These are phyloP conservation scores for Sporobolomyces roseus DNA, from an alignment of 768 basidiomycete genomes.

Conservation along the genomic window DNA sequence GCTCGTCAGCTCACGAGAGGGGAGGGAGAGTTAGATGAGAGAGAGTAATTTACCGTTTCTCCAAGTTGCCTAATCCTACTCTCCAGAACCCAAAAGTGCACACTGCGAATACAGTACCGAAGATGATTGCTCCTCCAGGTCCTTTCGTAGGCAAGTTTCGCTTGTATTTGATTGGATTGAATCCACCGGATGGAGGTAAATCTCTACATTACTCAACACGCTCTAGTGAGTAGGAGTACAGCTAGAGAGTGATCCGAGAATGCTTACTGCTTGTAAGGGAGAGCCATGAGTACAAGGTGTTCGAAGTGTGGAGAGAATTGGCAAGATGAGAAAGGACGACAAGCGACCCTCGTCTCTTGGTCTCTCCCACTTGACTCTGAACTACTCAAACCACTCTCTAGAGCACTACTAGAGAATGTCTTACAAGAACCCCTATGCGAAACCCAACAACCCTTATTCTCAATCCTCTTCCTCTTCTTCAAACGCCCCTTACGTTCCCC, in stretches of 20 bases:
- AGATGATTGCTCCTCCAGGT: slow-evolving; percentile 67
- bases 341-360: background rate
- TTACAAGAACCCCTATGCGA: slow-evolving; percentile 34
- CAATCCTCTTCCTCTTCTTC: background rate
- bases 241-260: background rate
- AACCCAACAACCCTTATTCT: slow-evolving; percentile 19
- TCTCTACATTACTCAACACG: slow-evolving; percentile 70
- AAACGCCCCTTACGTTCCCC: background rate
- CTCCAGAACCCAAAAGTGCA: slow-evolving; percentile 90
- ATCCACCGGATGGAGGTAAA: slow-evolving; percentile 91
- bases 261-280: slow-evolving; percentile 30
- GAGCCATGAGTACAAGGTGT: background rate
- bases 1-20: background rate
- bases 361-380: background rate
- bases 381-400: background rate
- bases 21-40: slow-evolving; percentile 11
- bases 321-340: background rate
- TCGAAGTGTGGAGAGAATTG: background rate
- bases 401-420: no score
- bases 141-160: slow-evolving; percentile 70
- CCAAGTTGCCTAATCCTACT: slow-evolving; percentile 81
- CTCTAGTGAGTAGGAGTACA: background rate
- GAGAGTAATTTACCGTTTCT: slow-evolving; percentile 71
- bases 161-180: slow-evolving; percentile 88
- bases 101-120: slow-evolving; percentile 77